phyloP scores from a whole-genome alignment of 2,329 filamentous ascomycete genomes.

The Cucurbitaria berberidis region DNA sequence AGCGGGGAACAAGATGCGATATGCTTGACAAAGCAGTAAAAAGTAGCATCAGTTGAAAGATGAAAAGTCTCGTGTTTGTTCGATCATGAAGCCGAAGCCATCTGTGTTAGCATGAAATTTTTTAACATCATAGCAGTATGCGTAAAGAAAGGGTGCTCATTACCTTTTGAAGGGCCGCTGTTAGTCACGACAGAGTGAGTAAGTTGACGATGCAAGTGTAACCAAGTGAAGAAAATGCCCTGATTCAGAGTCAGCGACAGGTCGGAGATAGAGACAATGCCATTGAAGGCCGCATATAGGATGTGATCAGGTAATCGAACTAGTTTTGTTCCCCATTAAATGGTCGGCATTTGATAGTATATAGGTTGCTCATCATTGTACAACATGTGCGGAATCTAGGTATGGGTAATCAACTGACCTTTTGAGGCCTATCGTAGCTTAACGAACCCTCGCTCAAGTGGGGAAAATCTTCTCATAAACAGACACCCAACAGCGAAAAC shows the following conservation, averaged over 20 bases:
- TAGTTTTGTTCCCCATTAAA: constrained; percentile 45
- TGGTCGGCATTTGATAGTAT: constrained; percentile 51
- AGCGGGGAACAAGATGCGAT: constrained; percentile 6
- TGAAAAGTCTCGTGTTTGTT: constrained; percentile 47
- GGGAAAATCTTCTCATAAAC: background rate
- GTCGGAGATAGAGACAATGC: background rate
- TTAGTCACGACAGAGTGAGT: background rate
- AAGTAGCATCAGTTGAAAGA: constrained; percentile 47
- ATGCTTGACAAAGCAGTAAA: background rate
- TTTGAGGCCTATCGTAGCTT: constrained; percentile 16
- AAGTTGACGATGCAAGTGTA: background rate
- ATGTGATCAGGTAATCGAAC: constrained; percentile 49
- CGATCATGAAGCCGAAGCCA: constrained; percentile 42
- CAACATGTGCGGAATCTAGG: constrained; percentile 1
- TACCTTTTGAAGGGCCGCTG: constrained; percentile 15
- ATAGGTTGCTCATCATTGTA: constrained; percentile 46
- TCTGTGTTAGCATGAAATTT: constrained; percentile 50
- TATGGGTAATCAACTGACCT: constrained; percentile 24
- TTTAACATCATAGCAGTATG: constrained; percentile 41
- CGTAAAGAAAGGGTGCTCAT: constrained; percentile 6
- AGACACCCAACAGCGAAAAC: background rate
- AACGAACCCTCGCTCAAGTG: constrained; percentile 13
- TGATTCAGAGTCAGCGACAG: constrained; percentile 21
- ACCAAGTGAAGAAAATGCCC: background rate
- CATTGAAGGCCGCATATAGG: constrained; percentile 6